These are phyloP conservation scores for Cylindrodendrum hubeiense DNA, from an alignment of 2,329 filamentous ascomycete genomes.

Conservation along the genomic window DNA sequence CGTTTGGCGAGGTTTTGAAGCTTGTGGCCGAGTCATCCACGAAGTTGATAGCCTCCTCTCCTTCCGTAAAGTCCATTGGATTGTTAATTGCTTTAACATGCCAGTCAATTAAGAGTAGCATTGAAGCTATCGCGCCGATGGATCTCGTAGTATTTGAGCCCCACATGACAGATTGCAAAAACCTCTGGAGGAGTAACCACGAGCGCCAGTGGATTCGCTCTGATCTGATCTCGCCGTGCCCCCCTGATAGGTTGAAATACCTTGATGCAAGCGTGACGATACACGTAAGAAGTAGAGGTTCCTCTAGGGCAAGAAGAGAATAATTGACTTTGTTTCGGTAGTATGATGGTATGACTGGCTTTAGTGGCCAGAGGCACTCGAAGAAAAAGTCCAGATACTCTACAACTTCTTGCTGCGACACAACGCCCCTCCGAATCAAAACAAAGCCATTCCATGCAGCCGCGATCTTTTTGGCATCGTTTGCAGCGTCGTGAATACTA, in stretches of 20 bases:
- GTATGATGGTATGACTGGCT: slow-evolving; percentile 25
- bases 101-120: slow-evolving; percentile 26
- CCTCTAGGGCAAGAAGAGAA: slow-evolving; percentile 15
- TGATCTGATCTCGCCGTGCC: slow-evolving; percentile 24
- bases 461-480: background rate
- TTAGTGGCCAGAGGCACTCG: slow-evolving; percentile 25
- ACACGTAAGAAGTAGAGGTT: slow-evolving; percentile 26
- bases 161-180: slow-evolving; percentile 31
- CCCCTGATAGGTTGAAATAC: slow-evolving; percentile 19
- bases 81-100: slow-evolving; percentile 36
- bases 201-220: slow-evolving; percentile 34
- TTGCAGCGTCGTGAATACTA: background rate
- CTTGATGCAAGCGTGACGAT: slow-evolving; percentile 28
- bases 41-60: slow-evolving; percentile 21
- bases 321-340: slow-evolving; percentile 18
- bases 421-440: slow-evolving; percentile 24
- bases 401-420: slow-evolving; percentile 25
- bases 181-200: slow-evolving; percentile 26
- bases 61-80: slow-evolving; percentile 31
- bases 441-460: slow-evolving; percentile 21
- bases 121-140: slow-evolving; percentile 26
- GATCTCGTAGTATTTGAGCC: slow-evolving; percentile 24
- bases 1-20: background rate
- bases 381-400: slow-evolving; percentile 31
- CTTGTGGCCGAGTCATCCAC: background rate